Percentiles rank a stretch among this genome's conserved stretches.
These are phyloP conservation scores for Magnusiomyces sp. DNA, from an alignment of 1,139 yeast species.

Conservation along the genomic window DNA sequence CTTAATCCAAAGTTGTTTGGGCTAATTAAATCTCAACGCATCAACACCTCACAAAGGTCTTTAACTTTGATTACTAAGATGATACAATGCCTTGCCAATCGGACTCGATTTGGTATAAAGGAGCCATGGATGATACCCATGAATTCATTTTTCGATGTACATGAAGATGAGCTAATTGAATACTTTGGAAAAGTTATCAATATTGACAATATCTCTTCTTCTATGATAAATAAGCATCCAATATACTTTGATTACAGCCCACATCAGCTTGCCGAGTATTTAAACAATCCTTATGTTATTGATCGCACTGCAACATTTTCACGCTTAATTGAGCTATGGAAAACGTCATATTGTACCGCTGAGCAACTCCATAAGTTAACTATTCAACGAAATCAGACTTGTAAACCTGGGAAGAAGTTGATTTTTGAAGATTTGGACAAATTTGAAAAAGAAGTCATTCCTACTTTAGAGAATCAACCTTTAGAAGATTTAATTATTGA, in stretches of 20 bases:
- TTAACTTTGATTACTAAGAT: conserved; percentile 78
- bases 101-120: conserved; percentile 66
- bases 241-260: background rate
- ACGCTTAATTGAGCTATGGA: conserved; percentile 4
- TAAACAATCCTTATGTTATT: conserved; percentile 3
- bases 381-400: background rate
- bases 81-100: conserved; percentile 68
- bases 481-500: background rate
- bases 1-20: conserved; percentile 80
- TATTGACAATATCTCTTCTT: background rate
- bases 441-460: background rate
- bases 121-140: conserved; percentile 72
- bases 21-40: conserved; percentile 60
- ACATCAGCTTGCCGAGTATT: conserved; percentile 1
- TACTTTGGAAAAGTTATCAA: conserved; percentile 54
- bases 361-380: conserved; percentile 1
- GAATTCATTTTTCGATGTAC: conserved; percentile 57
- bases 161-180: conserved; percentile 50
- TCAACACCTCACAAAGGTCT: conserved; percentile 64
- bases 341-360: conserved; percentile 4
- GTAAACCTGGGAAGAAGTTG: background rate
- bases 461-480: background rate
- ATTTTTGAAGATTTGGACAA: background rate
- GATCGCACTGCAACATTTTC: conserved; percentile 1
- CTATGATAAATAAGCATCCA: background rate